Percentiles rank a stretch among this genome's conserved stretches.
Evolutionary conservation across 2,329 filamentous ascomycete species (phyloP).

Genomic region (Penicillium expansum): DNA sequence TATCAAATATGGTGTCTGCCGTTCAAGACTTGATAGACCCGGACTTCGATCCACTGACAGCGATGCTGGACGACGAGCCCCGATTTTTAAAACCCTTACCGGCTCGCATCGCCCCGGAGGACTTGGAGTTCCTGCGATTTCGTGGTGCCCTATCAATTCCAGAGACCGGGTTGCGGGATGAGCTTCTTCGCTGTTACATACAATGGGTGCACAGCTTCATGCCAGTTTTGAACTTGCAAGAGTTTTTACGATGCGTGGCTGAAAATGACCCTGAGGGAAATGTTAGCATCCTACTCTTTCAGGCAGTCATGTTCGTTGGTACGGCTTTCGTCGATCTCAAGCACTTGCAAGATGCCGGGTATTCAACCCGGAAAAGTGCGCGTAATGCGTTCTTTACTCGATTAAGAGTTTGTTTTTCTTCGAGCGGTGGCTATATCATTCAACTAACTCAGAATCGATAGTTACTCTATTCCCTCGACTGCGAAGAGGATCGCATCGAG

Average conservation of each 20-base stretch:
- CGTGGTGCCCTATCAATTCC: slow-evolving; percentile 80
- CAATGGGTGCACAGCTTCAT: slow-evolving; percentile 89
- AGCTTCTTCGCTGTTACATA: slow-evolving; percentile 72
- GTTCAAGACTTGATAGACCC: slow-evolving; percentile 41
- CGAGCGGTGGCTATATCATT: not conserved
- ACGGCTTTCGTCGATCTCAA: slow-evolving; percentile 79
- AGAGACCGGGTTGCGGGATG: slow-evolving; percentile 64
- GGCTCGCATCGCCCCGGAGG: slow-evolving; percentile 68
- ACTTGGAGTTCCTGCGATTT: slow-evolving; percentile 72
- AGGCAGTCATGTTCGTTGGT: slow-evolving; percentile 89
- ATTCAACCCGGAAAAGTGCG: slow-evolving; percentile 70
- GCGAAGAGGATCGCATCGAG: slow-evolving; percentile 79
- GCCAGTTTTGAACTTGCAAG: slow-evolving; percentile 69
- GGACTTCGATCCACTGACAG: slow-evolving; percentile 39
- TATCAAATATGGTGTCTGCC: slow-evolving; percentile 39
- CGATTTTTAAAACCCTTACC: slow-evolving; percentile 75
- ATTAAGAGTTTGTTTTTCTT: slow-evolving; percentile 60
- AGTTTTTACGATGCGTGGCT: slow-evolving; percentile 54
- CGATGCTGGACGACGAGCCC: slow-evolving; percentile 42
- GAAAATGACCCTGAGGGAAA: slow-evolving; percentile 65
- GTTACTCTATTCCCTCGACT: slow-evolving; percentile 87
- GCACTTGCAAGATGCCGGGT: slow-evolving; percentile 70
- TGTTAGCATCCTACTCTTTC: slow-evolving; percentile 79
- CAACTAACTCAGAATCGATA: slow-evolving; percentile 35
- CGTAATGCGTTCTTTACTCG: slow-evolving; percentile 81